Conservation (phyloP, 768 basidiomycete species). For the Agaricus blazei region DNA sequence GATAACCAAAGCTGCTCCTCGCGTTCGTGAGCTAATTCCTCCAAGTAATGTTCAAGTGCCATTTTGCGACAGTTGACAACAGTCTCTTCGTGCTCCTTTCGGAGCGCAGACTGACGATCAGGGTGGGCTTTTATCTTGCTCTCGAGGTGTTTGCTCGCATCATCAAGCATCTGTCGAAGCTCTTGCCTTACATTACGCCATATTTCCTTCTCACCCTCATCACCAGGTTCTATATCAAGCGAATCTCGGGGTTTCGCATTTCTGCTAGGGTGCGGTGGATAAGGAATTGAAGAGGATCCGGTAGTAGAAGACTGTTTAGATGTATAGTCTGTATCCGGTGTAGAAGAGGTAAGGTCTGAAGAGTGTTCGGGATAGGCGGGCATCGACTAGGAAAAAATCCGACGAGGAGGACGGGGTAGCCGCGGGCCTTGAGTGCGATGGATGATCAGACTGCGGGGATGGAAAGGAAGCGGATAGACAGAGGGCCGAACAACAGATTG, state of each 20-base stretch:
- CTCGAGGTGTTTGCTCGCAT: conserved; percentile 56
- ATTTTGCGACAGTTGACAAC: conserved; percentile 40
- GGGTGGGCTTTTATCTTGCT: conserved; percentile 42
- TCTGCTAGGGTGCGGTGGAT: not conserved
- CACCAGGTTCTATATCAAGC: conserved; percentile 45
- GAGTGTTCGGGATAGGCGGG: conserved; percentile 23
- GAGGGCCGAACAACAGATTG: not conserved
- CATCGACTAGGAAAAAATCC: conserved; percentile 25
- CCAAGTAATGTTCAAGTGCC: conserved; percentile 41
- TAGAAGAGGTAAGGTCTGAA: conserved; percentile 3
- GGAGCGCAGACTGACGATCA: conserved; percentile 23
- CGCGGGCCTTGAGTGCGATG: conserved; percentile 1
- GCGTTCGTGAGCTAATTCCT: conserved; percentile 42
- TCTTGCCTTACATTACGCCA: conserved; percentile 45
- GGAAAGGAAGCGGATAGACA: not conserved
- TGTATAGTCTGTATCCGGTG: not conserved
- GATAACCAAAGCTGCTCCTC: conserved; percentile 45
- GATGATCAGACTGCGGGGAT: conserved; percentile 2
- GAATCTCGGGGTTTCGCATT: conserved; percentile 13
- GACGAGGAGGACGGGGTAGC: not conserved
- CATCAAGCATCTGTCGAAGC: conserved; percentile 42
- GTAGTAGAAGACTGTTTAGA: conserved; percentile 16
- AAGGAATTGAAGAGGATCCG: not conserved
- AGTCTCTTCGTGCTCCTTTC: conserved; percentile 29
- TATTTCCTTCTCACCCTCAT: conserved; percentile 46